Evolutionary conservation across 1,284 basidiomycete species (phyloP).

Genomic region (Sutorius eximius): DNA sequence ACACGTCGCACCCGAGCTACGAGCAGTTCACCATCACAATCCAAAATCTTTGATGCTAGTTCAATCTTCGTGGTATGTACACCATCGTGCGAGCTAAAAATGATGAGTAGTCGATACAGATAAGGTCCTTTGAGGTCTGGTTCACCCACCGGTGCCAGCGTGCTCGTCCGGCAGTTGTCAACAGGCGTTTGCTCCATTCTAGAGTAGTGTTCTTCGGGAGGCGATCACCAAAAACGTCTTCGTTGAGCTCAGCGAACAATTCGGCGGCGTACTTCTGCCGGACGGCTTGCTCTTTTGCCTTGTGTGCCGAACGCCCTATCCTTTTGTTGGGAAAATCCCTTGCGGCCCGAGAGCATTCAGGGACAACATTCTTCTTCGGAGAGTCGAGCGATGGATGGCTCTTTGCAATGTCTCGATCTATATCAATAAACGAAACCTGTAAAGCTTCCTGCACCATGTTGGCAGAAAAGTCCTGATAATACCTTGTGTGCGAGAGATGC

Average conservation of each 20-base stretch:
- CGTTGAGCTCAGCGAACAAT: conserved; percentile 84
- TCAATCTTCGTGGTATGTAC: conserved; percentile 62
- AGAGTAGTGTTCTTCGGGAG: conserved; percentile 67
- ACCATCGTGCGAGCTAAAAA: conserved; percentile 51
- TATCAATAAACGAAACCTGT: conserved; percentile 1
- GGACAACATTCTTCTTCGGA: conserved; percentile 10
- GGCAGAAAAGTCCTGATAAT: conserved; percentile 1
- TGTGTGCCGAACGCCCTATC: conserved; percentile 37
- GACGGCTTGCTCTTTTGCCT: conserved; percentile 44
- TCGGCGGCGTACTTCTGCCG: conserved; percentile 56
- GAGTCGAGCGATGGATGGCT: conserved; percentile 8
- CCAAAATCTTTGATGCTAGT: conserved; percentile 75
- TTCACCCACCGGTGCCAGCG: conserved; percentile 58
- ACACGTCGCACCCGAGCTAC: background rate
- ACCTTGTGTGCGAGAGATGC: conserved; percentile 17
- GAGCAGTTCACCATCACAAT: conserved; percentile 56
- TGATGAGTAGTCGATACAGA: conserved; percentile 18
- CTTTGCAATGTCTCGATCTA: conserved; percentile 4
- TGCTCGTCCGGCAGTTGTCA: conserved; percentile 78
- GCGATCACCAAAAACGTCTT: conserved; percentile 70
- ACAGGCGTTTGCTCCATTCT: conserved; percentile 71
- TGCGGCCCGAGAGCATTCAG: conserved; percentile 8
- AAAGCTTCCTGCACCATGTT: background rate
- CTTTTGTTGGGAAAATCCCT: conserved; percentile 32
- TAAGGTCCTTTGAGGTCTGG: background rate